Evolutionary conservation across 495 filamentous ascomycete genomes (phyloP).

Genomic region (Penicillium longicatenatum): DNA sequence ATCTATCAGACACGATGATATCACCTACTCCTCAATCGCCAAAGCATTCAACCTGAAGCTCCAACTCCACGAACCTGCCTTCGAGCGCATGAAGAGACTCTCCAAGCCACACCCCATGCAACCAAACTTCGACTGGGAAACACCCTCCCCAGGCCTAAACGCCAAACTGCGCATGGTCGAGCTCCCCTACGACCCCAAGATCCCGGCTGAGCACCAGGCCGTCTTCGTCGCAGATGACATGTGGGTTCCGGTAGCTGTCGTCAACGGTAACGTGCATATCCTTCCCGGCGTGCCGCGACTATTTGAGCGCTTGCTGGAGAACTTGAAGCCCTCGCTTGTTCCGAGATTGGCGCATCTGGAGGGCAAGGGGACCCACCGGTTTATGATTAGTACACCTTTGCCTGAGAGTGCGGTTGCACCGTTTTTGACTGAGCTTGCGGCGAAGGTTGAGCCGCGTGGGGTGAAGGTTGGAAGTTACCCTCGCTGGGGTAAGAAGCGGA

Average conservation of each 20-base stretch:
- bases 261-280: slow-evolving; percentile 93
- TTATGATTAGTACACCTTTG: slow-evolving; percentile 83
- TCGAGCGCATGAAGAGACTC: slow-evolving; percentile 78
- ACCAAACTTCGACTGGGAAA: slow-evolving; percentile 82
- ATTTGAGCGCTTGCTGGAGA: slow-evolving; percentile 76
- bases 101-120: slow-evolving; percentile 71
- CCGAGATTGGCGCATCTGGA: slow-evolving; percentile 75
- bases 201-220: slow-evolving; percentile 63
- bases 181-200: slow-evolving; percentile 70
- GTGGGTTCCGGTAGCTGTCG: slow-evolving; percentile 87
- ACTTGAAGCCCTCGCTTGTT: slow-evolving; percentile 67
- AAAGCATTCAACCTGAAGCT: slow-evolving; percentile 81
- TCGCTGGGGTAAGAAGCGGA: slow-evolving; percentile 82
- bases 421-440: slow-evolving; percentile 79
- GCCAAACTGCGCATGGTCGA: slow-evolving; percentile 89
- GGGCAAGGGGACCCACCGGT: slow-evolving; percentile 72
- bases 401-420: slow-evolving; percentile 80
- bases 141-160: slow-evolving; percentile 70
- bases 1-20: slow-evolving; percentile 83
- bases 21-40: slow-evolving; percentile 92
- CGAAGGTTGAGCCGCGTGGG: slow-evolving; percentile 65
- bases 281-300: slow-evolving; percentile 86
- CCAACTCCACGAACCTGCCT: slow-evolving; percentile 71
- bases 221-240: slow-evolving; percentile 77
- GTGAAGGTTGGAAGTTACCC: slow-evolving; percentile 98